Conservation (phyloP, 2,329 filamentous ascomycete species). For the Colletotrichum truncatum region DNA sequence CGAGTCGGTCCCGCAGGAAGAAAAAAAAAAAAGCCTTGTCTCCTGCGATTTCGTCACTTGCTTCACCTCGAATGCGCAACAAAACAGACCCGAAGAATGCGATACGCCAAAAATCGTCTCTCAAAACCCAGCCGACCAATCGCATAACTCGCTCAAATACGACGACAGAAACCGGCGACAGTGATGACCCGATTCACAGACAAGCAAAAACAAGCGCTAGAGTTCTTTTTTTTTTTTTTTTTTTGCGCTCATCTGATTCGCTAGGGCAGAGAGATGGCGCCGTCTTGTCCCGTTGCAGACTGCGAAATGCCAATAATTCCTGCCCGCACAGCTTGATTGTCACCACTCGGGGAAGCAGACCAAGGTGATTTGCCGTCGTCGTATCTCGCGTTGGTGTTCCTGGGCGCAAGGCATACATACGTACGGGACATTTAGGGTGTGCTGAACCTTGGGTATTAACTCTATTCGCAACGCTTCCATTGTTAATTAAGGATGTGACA, state of each 20-base stretch:
- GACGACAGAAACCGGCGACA: background rate
- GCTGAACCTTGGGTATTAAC: too few species aligned
- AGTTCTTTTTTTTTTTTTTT: too few species aligned
- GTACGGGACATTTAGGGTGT: too few species aligned
- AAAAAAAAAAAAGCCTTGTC: background rate
- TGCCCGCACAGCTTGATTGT: too few species aligned
- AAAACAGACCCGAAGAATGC: constrained; percentile 32
- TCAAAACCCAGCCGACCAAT: constrained; percentile 3
- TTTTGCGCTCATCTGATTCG: too few species aligned
- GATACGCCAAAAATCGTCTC: constrained; percentile 21
- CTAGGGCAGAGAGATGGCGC: background rate
- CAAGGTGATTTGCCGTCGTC: background rate
- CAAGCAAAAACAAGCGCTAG: background rate
- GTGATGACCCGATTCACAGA: constrained; percentile 16
- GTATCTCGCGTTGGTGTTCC: constrained; percentile 1
- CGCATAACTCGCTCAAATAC: constrained; percentile 16
- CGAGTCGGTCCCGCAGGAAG: too few species aligned
- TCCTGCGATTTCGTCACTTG: too few species aligned
- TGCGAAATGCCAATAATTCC: too few species aligned
- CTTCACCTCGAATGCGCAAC: background rate
- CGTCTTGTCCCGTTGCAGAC: background rate
- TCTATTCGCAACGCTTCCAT: too few species aligned
- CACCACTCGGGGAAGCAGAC: background rate
- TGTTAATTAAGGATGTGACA: too few species aligned
- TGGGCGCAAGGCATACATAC: background rate